Evolutionary conservation across 306 rosid genomes (phyloP), one percentile per base, ranked within the genome.

Genomic region (Begonia fuchsioides): DNA sequence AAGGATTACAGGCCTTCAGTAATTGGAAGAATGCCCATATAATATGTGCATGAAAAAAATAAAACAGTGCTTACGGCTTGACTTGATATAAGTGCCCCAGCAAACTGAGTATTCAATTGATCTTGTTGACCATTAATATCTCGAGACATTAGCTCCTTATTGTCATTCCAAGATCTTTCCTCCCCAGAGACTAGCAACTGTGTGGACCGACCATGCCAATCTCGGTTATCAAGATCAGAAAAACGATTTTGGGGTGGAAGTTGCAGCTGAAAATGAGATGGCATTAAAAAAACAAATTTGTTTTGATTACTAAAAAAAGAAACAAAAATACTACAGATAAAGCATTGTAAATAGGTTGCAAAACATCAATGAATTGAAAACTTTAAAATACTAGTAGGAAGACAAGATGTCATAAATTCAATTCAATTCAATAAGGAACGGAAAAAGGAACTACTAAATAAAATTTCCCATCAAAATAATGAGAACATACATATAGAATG

Each of bases 161-260:
- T 45, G 46, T 35, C 65, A 15, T 44, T 58, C 66, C 66, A 52
- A 44, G 59, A 45, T 38, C 39, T 57, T 13, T 63, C 70, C 50
- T 69, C 69, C 10, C 49, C 60, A 6, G 68, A 61, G 6, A 35
- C 56, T 43, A 61, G 68, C 10, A 58, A 49, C 51, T 53, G 74
- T 19, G 52, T 64, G 17, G 76, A 56, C 43, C 72, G 65, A 53
- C 68, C 72, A 26, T 50, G 72, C 76, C 76, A 71, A 52, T 71
- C 68, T 16, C 68, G 68, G 48, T 56, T 56, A 39, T 71, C 76
- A 47, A 64, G 52, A 66, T 71, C 72, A 14, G 59, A 52, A 62
- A 60, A 52, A 51, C 56, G 76, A 52, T 44, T 19, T 60, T 60
- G 65, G 41, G 55, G 44, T 60, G 60, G 71, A 13, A 61, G 32